Base-by-base conservation (phyloP, 257 asterid species). In the Nicotiana tabacum region DNA sequence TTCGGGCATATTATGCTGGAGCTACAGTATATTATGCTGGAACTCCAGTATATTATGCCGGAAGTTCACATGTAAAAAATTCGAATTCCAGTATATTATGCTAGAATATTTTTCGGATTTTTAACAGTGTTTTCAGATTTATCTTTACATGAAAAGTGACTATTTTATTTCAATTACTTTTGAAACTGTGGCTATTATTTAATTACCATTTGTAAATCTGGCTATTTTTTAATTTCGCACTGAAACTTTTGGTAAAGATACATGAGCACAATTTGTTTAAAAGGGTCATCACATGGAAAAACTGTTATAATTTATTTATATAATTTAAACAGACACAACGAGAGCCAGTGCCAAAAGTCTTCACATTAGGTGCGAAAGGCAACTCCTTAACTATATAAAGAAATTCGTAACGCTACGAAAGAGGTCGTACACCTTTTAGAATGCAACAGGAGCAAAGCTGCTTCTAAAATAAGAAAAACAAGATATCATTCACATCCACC, bases 341-440 rank as follows among this genome's bases (percentile, higher is more conserved):
- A 51, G 80, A 29, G 29, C 16, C 64, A 51, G 27, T 51, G 80
- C 64, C 64, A 76, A 51, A 51, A 76, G 64, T 76, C 80, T 51
- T 51, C 64, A n/a, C 64, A 76, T 27, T 27, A 76, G 80, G 80
- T 76, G 80, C 64, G 8, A 51, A 74, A 51, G 64, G 80, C 18
- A 29, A 62, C 72, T 80, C 60, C 58, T 3, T 80, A 62, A 27
- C 62, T 61, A 62, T 58, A 79, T 9, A 79, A 58, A 79, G 62
- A 11, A 29, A 65, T 65, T 65, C 7, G 39, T 12, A 29, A 29
- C 30, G 8, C 70, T 29, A 27, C 6, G 80, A 51, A 76, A 76
- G 46, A 15, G 43, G 64, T 29, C 5, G 27, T 15, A 37, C 46
- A 76, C 29, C 65, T 15, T 27, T 74, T 74, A 74, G 62, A 48